phyloP scores from a whole-genome alignment of 306 rosid genomes.

The Coriaria nepalensis region DNA sequence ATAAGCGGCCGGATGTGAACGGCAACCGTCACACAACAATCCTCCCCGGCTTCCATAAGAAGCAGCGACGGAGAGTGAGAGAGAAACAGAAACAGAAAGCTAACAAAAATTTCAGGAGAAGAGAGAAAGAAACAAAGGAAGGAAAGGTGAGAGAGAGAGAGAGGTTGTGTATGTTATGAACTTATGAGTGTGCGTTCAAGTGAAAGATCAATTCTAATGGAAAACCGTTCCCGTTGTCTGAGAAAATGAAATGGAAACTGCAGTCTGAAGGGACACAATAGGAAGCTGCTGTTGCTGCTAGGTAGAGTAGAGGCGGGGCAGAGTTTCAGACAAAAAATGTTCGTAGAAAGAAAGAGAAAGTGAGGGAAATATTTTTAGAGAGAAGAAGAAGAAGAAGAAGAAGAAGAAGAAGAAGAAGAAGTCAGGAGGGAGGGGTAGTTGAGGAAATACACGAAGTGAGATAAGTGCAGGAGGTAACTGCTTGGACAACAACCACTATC shows the following conservation, averaged over 20 bases:
- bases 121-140: slow-evolving; percentile 9
- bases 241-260: slow-evolving; percentile 25
- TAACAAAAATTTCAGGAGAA: background rate
- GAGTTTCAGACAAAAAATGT: slow-evolving; percentile 5
- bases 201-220: slow-evolving; percentile 15
- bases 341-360: slow-evolving; percentile 11
- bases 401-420: slow-evolving; percentile 8
- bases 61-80: slow-evolving; percentile 5
- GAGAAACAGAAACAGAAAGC: slow-evolving; percentile 2
- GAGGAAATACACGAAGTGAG: slow-evolving; percentile 19
- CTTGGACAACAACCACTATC: slow-evolving; percentile 32
- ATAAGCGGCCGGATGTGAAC: slow-evolving; percentile 91
- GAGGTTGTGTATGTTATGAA: background rate
- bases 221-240: slow-evolving; percentile 27
- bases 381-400: slow-evolving; percentile 1
- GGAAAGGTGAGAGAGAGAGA: background rate
- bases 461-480: slow-evolving; percentile 24
- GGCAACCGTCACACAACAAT: slow-evolving; percentile 91
- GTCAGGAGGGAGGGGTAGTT: slow-evolving; percentile 31
- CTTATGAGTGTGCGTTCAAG: background rate
- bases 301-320: background rate
- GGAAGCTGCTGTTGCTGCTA: slow-evolving; percentile 3
- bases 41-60: slow-evolving; percentile 69
- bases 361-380: slow-evolving; percentile 1
- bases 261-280: background rate